Conservation (phyloP, 1,139 yeast species). For the Blastobotrys buckinghamii region DNA sequence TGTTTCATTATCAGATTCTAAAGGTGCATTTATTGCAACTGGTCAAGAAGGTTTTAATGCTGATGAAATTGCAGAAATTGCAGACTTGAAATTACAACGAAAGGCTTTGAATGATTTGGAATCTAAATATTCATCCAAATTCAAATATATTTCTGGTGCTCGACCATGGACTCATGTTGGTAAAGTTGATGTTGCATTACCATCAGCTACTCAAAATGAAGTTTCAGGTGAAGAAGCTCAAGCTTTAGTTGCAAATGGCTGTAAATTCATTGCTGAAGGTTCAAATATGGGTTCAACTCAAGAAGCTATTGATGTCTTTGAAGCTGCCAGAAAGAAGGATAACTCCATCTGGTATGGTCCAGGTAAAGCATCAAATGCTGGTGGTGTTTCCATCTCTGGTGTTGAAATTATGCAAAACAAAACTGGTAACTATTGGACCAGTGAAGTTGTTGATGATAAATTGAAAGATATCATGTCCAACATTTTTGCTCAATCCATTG, state of each 20-base stretch:
- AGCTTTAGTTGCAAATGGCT: slow-evolving; percentile 87
- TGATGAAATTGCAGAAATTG: slow-evolving; percentile 72
- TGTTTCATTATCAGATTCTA: slow-evolving; percentile 89
- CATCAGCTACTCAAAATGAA: slow-evolving; percentile 98
- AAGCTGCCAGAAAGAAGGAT: slow-evolving; percentile 64
- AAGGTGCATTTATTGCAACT: slow-evolving; percentile 65
- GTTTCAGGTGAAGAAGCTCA: slow-evolving; percentile 95
- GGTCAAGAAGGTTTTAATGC: slow-evolving; percentile 68
- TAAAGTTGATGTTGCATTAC: slow-evolving; percentile 90
- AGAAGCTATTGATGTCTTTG: slow-evolving; percentile 93
- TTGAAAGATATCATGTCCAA: slow-evolving; percentile 87
- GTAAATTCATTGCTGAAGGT: slow-evolving; percentile 95
- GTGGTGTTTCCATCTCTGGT: slow-evolving; percentile 99
- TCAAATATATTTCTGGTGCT: slow-evolving; percentile 81
- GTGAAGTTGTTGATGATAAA: slow-evolving; percentile 82
- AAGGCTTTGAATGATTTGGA: slow-evolving; percentile 68
- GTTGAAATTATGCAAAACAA: slow-evolving; percentile 99
- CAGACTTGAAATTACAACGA: slow-evolving; percentile 76
- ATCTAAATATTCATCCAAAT: slow-evolving; percentile 44
- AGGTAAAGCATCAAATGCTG: slow-evolving; percentile 99
- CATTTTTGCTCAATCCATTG: slow-evolving; percentile 90
- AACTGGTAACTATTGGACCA: slow-evolving; percentile 81
- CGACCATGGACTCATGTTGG: slow-evolving; percentile 96
- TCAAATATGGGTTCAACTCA: slow-evolving; percentile 99
- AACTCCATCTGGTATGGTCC: slow-evolving; percentile 94